phyloP scores from a whole-genome alignment of 2,329 filamentous ascomycete genomes.

The Colletotrichum sp. region DNA sequence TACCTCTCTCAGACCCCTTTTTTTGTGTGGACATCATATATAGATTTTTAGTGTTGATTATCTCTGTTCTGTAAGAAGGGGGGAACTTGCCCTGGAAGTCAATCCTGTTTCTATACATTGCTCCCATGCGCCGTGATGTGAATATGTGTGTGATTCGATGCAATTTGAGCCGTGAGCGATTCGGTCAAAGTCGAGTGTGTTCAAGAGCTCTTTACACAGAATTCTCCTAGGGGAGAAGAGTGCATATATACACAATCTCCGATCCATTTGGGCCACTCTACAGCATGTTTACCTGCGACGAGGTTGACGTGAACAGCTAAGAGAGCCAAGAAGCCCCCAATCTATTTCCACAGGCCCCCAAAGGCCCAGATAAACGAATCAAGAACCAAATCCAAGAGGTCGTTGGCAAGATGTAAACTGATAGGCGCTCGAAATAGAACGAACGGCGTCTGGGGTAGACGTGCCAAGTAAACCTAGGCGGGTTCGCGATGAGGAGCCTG shows the following conservation, averaged over 20 bases:
- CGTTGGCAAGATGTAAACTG: background rate
- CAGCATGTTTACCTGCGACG: background rate
- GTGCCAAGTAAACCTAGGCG: background rate
- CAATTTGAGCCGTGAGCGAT: background rate
- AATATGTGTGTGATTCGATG: background rate
- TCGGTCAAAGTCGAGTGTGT: background rate
- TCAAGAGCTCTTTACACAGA: background rate
- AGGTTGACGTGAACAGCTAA: background rate
- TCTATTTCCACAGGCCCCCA: background rate
- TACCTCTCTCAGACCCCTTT: background rate
- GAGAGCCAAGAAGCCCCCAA: background rate
- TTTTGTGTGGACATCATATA: slow-evolving; percentile 13
- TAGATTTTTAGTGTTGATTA: slow-evolving; percentile 19
- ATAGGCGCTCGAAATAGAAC: background rate
- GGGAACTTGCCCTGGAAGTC: slow-evolving; percentile 2
- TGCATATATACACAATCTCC: slow-evolving; percentile 18
- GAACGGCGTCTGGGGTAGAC: background rate
- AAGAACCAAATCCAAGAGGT: background rate
- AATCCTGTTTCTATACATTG: background rate
- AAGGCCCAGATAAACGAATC: background rate
- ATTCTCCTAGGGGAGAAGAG: background rate
- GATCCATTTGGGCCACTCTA: background rate
- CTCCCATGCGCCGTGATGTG: background rate
- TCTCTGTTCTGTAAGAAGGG: slow-evolving; percentile 15
- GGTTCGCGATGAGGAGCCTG: background rate